Evolutionary conservation across 805 yeast species (phyloP).

Genomic region (Candida anglica): DNA sequence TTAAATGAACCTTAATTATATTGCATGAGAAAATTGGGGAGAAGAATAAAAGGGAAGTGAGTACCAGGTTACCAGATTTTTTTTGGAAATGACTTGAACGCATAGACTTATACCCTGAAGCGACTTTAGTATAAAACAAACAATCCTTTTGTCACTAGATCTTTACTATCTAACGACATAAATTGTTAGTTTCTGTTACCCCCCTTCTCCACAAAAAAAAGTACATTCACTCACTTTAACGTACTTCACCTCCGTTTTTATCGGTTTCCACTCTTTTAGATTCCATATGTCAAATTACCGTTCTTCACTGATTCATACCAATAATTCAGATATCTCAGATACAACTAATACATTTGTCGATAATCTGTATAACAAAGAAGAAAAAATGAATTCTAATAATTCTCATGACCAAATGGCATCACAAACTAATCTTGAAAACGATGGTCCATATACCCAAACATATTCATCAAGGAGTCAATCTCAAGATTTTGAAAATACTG

Average conservation of each 20-base stretch:
- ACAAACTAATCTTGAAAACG: conserved; percentile 3
- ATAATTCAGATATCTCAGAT: neutral
- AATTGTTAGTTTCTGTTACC: too few relatives aligned
- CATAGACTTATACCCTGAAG: neutral
- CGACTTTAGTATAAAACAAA: too few relatives aligned
- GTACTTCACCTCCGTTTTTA: too few relatives aligned
- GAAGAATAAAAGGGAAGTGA: neutral
- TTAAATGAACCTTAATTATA: neutral
- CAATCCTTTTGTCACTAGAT: neutral
- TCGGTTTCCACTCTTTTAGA: too few relatives aligned
- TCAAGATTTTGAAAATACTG: conserved; percentile 15
- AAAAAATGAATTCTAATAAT: neutral
- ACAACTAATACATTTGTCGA: neutral
- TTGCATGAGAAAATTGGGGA: neutral
- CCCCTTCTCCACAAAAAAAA: too few relatives aligned
- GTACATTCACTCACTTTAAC: too few relatives aligned
- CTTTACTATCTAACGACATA: neutral
- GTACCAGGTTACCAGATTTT: neutral
- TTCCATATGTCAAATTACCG: too few relatives aligned
- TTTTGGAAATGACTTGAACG: neutral
- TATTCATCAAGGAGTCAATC: neutral
- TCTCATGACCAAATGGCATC: conserved; percentile 4
- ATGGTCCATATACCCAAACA: neutral
- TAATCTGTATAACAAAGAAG: neutral
- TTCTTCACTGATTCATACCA: too few relatives aligned